phyloP scores from a whole-genome alignment of 1,139 yeast genomes.

The Sugiyamaella novakii region DNA sequence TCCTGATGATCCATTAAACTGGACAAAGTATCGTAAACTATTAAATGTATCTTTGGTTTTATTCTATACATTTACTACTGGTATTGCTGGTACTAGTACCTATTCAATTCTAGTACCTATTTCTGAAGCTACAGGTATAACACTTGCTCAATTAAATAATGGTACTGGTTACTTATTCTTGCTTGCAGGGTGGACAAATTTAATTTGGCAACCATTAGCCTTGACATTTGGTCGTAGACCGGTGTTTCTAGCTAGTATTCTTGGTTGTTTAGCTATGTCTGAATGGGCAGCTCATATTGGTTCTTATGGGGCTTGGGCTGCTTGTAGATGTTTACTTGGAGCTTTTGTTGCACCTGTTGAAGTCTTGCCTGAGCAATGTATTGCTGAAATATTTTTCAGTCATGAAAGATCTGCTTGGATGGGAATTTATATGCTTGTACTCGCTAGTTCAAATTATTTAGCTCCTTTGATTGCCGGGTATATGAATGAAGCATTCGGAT shows the following conservation, averaged over 20 bases:
- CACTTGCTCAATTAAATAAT: constrained; percentile 49
- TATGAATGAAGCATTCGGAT: constrained; percentile 57
- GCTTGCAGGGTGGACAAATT: constrained; percentile 53
- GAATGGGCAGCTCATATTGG: constrained; percentile 41
- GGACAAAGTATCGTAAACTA: constrained; percentile 46
- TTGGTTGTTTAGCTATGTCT: constrained; percentile 41
- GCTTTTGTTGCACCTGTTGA: constrained; percentile 58
- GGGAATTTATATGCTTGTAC: constrained; percentile 74
- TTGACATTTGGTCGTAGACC: constrained; percentile 59
- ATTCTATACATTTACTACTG: constrained; percentile 48
- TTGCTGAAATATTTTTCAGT: constrained; percentile 54
- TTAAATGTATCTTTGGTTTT: constrained; percentile 38
- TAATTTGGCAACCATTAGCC: constrained; percentile 54
- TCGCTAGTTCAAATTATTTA: constrained; percentile 75
- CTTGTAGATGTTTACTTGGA: constrained; percentile 50
- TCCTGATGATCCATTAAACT: constrained; percentile 54
- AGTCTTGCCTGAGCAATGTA: constrained; percentile 53
- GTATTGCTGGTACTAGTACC: constrained; percentile 52
- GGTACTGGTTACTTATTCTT: constrained; percentile 56
- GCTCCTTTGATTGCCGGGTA: constrained; percentile 80
- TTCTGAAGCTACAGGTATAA: constrained; percentile 45
- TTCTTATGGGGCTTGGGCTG: constrained; percentile 43
- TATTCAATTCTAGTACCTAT: constrained; percentile 51
- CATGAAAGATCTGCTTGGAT: constrained; percentile 76
- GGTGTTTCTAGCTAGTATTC: constrained; percentile 46